Evolutionary conservation across 805 yeast genomes (phyloP).

Genomic region (Candida quercuum): DNA sequence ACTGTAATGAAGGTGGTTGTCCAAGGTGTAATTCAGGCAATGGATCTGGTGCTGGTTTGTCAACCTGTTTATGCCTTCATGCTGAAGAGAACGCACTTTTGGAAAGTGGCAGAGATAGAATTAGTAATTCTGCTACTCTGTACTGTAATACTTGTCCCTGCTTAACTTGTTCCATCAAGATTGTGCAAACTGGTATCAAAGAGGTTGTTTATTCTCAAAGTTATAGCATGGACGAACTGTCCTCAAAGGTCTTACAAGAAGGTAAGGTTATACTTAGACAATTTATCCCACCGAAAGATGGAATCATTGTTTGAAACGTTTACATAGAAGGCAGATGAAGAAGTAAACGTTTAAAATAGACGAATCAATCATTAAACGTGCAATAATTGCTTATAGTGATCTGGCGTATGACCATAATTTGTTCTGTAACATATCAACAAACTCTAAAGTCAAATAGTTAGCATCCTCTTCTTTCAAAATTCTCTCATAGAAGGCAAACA

Average conservation of each 20-base stretch:
- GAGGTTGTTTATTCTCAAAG: slow-evolving; percentile 93
- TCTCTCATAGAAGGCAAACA: slow-evolving; percentile 56
- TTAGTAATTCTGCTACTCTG: slow-evolving; percentile 56
- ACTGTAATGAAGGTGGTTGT: slow-evolving; percentile 97
- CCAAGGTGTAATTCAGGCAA: slow-evolving; percentile 74
- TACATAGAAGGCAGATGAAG: no score
- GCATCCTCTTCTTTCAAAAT: slow-evolving; percentile 27
- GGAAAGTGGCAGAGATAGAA: slow-evolving; percentile 89
- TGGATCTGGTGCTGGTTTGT: slow-evolving; percentile 55
- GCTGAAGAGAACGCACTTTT: slow-evolving; percentile 96
- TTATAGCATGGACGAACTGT: slow-evolving; percentile 85
- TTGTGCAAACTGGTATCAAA: slow-evolving; percentile 84
- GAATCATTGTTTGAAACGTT: slow-evolving; percentile 10
- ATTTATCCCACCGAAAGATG: slow-evolving; percentile 29
- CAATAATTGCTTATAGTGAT: neutral
- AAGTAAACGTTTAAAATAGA: no score
- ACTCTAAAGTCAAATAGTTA: slow-evolving; percentile 42
- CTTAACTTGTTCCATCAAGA: slow-evolving; percentile 90
- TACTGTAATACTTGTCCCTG: slow-evolving; percentile 99
- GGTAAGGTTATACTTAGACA: slow-evolving; percentile 74
- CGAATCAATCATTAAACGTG: neutral
- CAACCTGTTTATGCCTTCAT: slow-evolving; percentile 89
- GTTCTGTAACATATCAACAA: slow-evolving; percentile 47
- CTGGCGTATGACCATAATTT: slow-evolving; percentile 28
- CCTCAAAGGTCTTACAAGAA: slow-evolving; percentile 62